Evolutionary conservation across 2,329 filamentous ascomycete species (phyloP).

Genomic region (Colletotrichum ledebouriae): DNA sequence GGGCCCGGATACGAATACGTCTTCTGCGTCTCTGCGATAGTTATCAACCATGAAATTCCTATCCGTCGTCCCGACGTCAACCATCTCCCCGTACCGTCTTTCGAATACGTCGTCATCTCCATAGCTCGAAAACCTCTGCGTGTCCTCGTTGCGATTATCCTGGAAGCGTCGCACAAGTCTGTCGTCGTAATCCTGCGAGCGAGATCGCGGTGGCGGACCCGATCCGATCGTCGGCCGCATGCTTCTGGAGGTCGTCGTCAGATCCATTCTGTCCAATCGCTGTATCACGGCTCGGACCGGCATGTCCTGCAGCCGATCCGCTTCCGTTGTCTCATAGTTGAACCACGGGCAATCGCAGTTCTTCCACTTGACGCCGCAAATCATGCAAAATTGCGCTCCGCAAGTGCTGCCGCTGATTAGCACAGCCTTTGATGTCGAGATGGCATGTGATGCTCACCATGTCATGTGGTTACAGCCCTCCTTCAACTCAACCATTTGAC

Average conservation of each 20-base stretch:
- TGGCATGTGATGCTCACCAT: constrained; percentile 69
- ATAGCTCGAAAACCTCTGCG: constrained; percentile 53
- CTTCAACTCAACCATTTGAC: constrained; percentile 79
- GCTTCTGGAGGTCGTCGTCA: constrained; percentile 29
- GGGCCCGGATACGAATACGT: constrained; percentile 43
- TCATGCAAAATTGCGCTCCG: constrained; percentile 87
- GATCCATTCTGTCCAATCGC: constrained; percentile 31
- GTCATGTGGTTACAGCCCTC: constrained; percentile 92
- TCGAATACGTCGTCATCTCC: constrained; percentile 53
- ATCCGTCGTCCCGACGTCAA: constrained; percentile 64
- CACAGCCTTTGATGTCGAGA: constrained; percentile 17
- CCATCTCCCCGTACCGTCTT: constrained; percentile 53
- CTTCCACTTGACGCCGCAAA: constrained; percentile 87
- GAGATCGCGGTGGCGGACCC: constrained; percentile 39
- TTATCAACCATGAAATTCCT: constrained; percentile 74
- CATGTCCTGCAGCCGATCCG: constrained; percentile 68
- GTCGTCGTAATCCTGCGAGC: constrained; percentile 58
- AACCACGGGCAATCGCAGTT: constrained; percentile 87
- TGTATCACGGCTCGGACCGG: constrained; percentile 58
- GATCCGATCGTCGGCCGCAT: constrained; percentile 41
- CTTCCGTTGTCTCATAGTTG: constrained; percentile 70
- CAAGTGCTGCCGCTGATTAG: constrained; percentile 70
- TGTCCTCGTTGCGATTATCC: constrained; percentile 61
- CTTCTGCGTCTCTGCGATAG: constrained; percentile 60
- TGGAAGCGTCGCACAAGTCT: constrained; percentile 60